Conservation (phyloP, 768 basidiomycete species). For the Tylopilus cervinicoccineus region DNA sequence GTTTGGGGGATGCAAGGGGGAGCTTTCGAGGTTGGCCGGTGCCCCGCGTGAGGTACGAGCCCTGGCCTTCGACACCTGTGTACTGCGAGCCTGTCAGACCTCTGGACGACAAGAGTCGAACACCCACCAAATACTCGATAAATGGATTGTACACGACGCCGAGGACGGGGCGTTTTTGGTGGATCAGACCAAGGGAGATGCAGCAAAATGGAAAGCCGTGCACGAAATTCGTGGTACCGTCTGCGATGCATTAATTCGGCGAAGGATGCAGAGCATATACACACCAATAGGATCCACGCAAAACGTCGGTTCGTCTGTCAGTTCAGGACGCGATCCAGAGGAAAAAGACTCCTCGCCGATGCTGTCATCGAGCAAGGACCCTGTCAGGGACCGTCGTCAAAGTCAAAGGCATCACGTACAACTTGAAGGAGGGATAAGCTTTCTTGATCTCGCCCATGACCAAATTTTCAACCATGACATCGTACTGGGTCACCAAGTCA, state of each 20-base stretch:
- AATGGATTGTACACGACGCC: constrained; percentile 95
- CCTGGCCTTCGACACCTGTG: constrained; percentile 73
- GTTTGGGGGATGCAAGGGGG: constrained; percentile 62
- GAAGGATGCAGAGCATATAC: constrained; percentile 11
- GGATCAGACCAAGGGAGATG: constrained; percentile 88
- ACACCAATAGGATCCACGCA: constrained; percentile 93
- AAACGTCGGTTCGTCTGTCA: constrained; percentile 90
- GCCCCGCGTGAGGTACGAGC: constrained; percentile 67
- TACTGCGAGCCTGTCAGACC: constrained; percentile 43
- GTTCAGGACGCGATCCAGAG: constrained; percentile 58
- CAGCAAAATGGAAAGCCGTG: constrained; percentile 86
- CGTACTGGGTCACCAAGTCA: constrained; percentile 93
- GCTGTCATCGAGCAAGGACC: constrained; percentile 34
- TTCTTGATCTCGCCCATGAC: constrained; percentile 64
- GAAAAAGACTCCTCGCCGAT: constrained; percentile 95
- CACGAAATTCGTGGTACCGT: constrained; percentile 87
- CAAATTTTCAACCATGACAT: constrained; percentile 84
- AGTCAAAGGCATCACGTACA: constrained; percentile 52
- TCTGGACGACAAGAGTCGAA: background rate
- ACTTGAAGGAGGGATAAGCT: constrained; percentile 72
- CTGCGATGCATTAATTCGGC: constrained; percentile 31
- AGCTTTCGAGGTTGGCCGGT: constrained; percentile 47
- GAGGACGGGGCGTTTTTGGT: constrained; percentile 74
- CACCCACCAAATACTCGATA: constrained; percentile 67
- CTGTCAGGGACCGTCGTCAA: background rate